Percentiles rank a stretch among this genome's conserved stretches.
Evolutionary conservation across 805 yeast genomes (phyloP).

Genomic region (Yarrowia sp.): DNA sequence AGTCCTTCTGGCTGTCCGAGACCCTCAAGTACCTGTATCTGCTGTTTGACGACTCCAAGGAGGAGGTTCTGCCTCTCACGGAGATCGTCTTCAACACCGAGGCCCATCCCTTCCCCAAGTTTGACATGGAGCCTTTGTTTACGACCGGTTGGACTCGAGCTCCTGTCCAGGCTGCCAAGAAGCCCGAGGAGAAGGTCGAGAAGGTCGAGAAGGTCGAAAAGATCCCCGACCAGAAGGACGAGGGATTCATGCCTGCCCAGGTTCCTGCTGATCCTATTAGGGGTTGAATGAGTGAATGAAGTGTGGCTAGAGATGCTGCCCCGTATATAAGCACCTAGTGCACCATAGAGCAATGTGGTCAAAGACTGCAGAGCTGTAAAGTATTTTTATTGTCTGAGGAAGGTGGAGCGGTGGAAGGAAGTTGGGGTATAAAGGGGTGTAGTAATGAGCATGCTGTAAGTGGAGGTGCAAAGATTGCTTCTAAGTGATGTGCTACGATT

Average conservation of each 20-base stretch:
- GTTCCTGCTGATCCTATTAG: constrained; percentile 28
- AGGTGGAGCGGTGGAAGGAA: too few relatives aligned
- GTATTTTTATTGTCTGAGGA: too few relatives aligned
- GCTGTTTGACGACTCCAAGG: constrained; percentile 60
- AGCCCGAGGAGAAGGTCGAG: not conserved
- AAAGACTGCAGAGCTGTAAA: too few relatives aligned
- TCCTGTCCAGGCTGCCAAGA: constrained; percentile 17
- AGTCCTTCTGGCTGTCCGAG: constrained; percentile 93
- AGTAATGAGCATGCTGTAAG: too few relatives aligned
- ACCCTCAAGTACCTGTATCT: constrained; percentile 85
- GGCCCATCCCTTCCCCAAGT: constrained; percentile 89
- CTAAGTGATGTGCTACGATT: too few relatives aligned
- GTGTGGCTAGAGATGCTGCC: too few relatives aligned
- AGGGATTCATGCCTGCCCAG: constrained; percentile 18
- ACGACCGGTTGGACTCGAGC: constrained; percentile 63
- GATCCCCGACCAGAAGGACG: not conserved
- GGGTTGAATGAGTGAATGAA: not conserved
- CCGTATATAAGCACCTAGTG: too few relatives aligned
- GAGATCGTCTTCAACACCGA: constrained; percentile 86
- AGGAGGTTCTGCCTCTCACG: constrained; percentile 66
- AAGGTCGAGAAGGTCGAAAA: not conserved
- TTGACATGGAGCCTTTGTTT: constrained; percentile 60
- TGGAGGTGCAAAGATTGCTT: too few relatives aligned
- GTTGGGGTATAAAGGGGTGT: too few relatives aligned
- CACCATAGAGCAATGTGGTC: too few relatives aligned